These are phyloP conservation scores for Vachellia pachyceras DNA, from an alignment of 306 rosid species.

Conservation along the genomic window DNA sequence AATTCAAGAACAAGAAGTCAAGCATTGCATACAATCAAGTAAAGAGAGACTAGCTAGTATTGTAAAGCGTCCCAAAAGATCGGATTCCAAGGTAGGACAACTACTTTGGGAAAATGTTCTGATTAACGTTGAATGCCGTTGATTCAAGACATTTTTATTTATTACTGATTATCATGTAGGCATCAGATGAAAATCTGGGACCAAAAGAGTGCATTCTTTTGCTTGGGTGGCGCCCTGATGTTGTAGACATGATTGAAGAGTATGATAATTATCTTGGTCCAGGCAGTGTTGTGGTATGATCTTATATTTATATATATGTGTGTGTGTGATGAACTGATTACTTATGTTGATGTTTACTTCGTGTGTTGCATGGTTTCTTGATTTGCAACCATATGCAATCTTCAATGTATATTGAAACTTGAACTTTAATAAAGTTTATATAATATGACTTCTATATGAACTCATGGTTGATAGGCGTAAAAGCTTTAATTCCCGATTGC, in stretches of 20 bases:
- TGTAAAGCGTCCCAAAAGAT: conserved; percentile 66
- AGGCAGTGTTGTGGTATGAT: conserved; percentile 87
- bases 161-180: conserved; percentile 52
- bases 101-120: conserved; percentile 32
- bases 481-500: no score
- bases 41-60: conserved; percentile 62
- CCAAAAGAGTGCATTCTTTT: conserved; percentile 87
- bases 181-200: conserved; percentile 71
- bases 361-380: not conserved
- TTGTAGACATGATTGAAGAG: conserved; percentile 85
- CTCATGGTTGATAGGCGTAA: not conserved
- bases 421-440: not conserved
- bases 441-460: not conserved
- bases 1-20: conserved; percentile 52
- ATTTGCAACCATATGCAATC: conserved; percentile 6
- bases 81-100: conserved; percentile 78
- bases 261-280: conserved; percentile 98
- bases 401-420: conserved; percentile 2
- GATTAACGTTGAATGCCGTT: not conserved
- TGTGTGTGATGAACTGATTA: not conserved
- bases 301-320: not conserved
- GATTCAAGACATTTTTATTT: conserved; percentile 18
- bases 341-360: not conserved
- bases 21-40: conserved; percentile 46
- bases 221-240: conserved; percentile 93